Conservation (phyloP, 176 grass and related monocot species). For the Puccinellia tenuiflora region DNA sequence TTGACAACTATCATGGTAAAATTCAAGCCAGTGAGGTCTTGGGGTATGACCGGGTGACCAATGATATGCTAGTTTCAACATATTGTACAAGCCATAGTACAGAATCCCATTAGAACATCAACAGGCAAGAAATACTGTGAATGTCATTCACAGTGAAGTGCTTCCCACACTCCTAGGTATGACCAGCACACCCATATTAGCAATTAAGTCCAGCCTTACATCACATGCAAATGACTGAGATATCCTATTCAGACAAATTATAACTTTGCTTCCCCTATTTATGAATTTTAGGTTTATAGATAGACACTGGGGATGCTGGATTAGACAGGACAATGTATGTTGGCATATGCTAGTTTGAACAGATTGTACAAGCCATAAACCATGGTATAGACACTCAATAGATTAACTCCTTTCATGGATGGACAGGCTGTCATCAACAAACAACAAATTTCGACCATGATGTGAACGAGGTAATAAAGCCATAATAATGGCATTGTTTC, state of each 20-base stretch:
- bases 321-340: background rate
- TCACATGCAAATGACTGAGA: background rate
- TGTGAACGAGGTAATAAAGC: background rate
- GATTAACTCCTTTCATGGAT: background rate
- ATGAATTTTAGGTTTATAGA: background rate
- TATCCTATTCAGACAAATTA: background rate
- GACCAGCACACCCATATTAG: background rate
- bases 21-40: background rate
- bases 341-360: background rate
- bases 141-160: background rate
- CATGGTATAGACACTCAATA: conserved; percentile 7
- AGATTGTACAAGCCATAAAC: background rate
- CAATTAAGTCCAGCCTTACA: no score
- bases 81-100: background rate
- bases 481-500: background rate
- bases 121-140: background rate
- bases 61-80: background rate
- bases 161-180: background rate
- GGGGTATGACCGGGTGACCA: conserved; percentile 4
- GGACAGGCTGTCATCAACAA: background rate
- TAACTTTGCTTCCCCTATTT: background rate
- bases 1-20: background rate
- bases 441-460: conserved; percentile 4
- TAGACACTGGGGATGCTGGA: background rate
- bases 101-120: background rate